Percentiles rank a stretch among this genome's conserved stretches.
phyloP scores from a whole-genome alignment of 2,329 filamentous ascomycete genomes.

The Aureobasidium namibiae region DNA sequence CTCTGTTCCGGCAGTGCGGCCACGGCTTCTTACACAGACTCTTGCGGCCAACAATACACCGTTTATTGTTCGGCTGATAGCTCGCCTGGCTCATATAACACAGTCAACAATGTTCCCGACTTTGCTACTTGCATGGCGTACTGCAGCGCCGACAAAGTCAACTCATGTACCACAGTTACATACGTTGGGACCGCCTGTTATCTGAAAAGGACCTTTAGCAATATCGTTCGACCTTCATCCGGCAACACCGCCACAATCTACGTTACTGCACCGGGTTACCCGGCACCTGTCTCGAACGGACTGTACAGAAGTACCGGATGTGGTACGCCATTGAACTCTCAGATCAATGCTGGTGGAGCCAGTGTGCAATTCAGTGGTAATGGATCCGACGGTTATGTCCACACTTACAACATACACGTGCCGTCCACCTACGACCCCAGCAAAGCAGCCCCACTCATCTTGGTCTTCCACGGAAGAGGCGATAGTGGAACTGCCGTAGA shows the following conservation, averaged over 20 bases:
- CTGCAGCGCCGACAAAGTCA: not conserved
- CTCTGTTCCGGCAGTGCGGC: not conserved
- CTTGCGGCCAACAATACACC: constrained; percentile 10
- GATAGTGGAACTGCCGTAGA: constrained; percentile 32
- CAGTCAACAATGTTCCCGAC: not conserved
- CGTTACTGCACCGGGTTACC: constrained; percentile 1
- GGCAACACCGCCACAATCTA: not conserved
- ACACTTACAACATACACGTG: constrained; percentile 32
- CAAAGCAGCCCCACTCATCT: constrained; percentile 34
- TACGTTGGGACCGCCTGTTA: constrained; percentile 3
- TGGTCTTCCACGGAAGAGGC: constrained; percentile 41
- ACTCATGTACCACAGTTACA: not conserved
- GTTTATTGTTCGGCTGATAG: constrained; percentile 14
- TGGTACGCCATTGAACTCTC: constrained; percentile 17
- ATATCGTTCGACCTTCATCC: not conserved
- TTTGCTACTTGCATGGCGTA: not conserved
- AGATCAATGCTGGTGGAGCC: constrained; percentile 17
- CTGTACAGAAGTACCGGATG: constrained; percentile 21
- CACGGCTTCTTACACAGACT: constrained; percentile 9
- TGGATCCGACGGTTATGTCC: constrained; percentile 21
- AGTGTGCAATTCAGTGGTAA: constrained; percentile 15
- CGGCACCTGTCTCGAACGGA: constrained; percentile 12
- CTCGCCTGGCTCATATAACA: constrained; percentile 3
- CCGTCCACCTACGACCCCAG: constrained; percentile 32
- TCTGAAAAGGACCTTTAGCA: constrained; percentile 1